Conservation (phyloP, 2,329 filamentous ascomycete genomes). For the Claviceps spartinae region DNA sequence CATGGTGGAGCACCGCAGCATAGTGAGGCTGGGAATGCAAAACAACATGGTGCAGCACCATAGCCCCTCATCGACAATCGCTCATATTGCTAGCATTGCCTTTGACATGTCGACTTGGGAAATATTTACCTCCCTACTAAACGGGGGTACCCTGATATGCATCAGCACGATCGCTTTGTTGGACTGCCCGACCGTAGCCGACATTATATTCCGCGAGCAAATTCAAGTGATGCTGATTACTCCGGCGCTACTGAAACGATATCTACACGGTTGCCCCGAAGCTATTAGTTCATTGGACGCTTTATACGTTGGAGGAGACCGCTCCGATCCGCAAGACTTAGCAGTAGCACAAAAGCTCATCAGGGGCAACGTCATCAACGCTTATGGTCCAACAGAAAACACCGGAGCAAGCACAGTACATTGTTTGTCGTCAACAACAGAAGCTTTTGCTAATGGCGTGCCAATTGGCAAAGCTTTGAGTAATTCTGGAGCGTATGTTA, state of each 20-base stretch:
- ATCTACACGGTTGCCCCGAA: not conserved
- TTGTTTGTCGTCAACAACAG: not conserved
- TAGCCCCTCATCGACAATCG: not conserved
- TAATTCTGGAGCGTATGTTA: constrained; percentile 9
- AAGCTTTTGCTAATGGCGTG: not conserved
- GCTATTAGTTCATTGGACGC: not conserved
- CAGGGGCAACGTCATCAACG: constrained; percentile 4
- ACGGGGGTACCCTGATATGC: constrained; percentile 8
- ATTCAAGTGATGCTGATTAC: not conserved
- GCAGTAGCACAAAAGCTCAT: not conserved
- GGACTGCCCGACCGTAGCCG: not conserved
- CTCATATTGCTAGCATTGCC: constrained; percentile 7
- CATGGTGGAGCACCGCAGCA: not conserved
- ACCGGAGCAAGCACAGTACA: not conserved
- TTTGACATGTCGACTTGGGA: constrained; percentile 9
- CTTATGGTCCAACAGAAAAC: constrained; percentile 3
- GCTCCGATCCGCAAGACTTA: not conserved
- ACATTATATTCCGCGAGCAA: not conserved
- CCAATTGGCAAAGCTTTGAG: not conserved
- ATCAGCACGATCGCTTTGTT: constrained; percentile 7
- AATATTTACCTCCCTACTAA: constrained; percentile 7
- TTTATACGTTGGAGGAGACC: not conserved
- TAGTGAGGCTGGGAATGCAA: not conserved
- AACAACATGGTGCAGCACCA: not conserved
- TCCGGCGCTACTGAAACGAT: constrained; percentile 1